Base-by-base conservation (phyloP, 2,329 filamentous ascomycete genomes). In the Stenocarpella maydis region DNA sequence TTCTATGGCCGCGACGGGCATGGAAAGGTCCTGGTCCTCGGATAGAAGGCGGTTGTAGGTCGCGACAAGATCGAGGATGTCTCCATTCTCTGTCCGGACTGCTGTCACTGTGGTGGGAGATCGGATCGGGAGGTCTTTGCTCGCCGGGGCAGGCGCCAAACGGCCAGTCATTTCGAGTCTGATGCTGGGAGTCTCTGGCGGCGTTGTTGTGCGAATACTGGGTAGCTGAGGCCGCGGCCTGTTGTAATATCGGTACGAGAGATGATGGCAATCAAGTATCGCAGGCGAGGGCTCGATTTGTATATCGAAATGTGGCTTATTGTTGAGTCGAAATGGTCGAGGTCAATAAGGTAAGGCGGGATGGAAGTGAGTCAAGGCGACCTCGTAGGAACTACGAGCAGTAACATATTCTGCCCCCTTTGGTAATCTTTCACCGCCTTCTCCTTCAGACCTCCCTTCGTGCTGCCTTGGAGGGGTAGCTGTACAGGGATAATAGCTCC, bases 11-110 rank as follows among this genome's bases (percentile, higher is more conserved):
- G 96, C 96, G 67, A 99, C 93, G 72, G 96, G 95, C 89, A 97
- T 98, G 43, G 95, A 98, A 65, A 98, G 87, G 72, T 97, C 93
- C 14, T 92, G 87, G 79, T 98, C 94, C 64, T 86, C 83, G 71
- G 81, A 79, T 61, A 89, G 85, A 70, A 89, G 83, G 70, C 81
- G 80, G 73, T 83, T 80, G 77, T 89, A 90, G 26, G 85, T 84
- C 31, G 81, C 79, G 70, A 89, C 87, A 74, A 90, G 88, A 77
- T 82, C 80, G 69, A 82, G 82, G 65, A 77, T 74, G 19, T 74
- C 63, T 50, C 63, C 71, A 64, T 72, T 68, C 21, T 68, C 65
- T 17, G 61, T 72, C n/a, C 31, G 71, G 34, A 72, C 69, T 37
- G 41, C 65, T 17, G 53, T 64, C 31, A 66, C 69, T 31, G 60